Percentiles rank a stretch among this genome's conserved stretches.
Conservation (phyloP, 2,329 filamentous ascomycete species). For the Rutstroemia sp. region DNA sequence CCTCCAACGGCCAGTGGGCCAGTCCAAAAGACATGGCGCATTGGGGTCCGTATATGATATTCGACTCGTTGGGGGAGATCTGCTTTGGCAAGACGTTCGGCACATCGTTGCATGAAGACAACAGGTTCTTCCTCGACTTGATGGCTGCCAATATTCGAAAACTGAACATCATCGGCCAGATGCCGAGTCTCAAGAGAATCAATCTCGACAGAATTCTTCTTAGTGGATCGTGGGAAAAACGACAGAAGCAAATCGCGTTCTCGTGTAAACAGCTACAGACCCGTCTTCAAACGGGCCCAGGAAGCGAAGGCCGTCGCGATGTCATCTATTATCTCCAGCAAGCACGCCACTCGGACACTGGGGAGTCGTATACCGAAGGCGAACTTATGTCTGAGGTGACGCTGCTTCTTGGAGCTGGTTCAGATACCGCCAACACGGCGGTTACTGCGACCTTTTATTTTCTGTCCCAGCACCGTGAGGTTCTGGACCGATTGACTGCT, state of each 20-base stretch:
- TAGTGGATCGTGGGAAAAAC: not conserved
- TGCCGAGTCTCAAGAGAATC: not conserved
- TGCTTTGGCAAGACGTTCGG: not conserved
- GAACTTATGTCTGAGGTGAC: not conserved
- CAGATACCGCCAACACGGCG: constrained; percentile 7
- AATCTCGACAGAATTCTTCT: not conserved
- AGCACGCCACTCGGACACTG: not conserved
- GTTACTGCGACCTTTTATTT: constrained; percentile 4
- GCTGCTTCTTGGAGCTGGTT: constrained; percentile 2
- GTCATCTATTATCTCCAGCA: not conserved
- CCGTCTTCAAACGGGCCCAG: not conserved
- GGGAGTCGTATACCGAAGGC: not conserved
- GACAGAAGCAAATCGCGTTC: not conserved
- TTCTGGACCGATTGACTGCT: not conserved
- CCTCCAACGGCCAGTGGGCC: not conserved
- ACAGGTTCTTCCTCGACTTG: not conserved
- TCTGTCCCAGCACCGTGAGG: not conserved
- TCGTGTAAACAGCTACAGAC: not conserved
- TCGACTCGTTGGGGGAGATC: not conserved
- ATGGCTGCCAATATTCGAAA: not conserved
- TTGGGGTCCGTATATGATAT: not conserved
- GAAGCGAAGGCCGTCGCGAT: not conserved
- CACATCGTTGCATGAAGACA: not conserved
- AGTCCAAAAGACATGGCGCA: not conserved
- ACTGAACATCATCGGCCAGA: not conserved